phyloP scores from a whole-genome alignment of 495 filamentous ascomycete species.

The Penicillium nucicola region DNA sequence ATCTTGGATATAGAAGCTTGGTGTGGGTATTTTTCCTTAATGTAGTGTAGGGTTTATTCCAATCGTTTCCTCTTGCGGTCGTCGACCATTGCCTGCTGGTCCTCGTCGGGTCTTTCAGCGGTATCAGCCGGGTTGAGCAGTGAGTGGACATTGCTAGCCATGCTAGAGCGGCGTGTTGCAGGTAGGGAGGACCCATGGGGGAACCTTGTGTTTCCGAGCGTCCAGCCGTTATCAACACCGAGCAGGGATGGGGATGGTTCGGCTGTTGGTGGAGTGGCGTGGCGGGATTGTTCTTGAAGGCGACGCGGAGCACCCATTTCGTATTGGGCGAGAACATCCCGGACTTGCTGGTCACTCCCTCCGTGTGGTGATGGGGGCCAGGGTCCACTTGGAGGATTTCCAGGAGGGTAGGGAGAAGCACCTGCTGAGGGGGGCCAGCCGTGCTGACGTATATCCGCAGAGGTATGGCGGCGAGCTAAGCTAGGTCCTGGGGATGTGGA shows the following conservation, averaged over 20 bases:
- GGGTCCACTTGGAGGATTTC: constrained; percentile 44
- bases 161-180: constrained; percentile 66
- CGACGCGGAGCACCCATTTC: constrained; percentile 64
- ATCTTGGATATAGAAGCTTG: constrained; percentile 13
- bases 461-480: constrained; percentile 84
- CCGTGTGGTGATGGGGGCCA: constrained; percentile 88
- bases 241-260: constrained; percentile 46
- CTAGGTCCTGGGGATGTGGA: constrained; percentile 70
- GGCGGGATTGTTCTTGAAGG: constrained; percentile 58
- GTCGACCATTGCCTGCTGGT: constrained; percentile 52
- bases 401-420: constrained; percentile 58
- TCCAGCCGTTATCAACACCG: constrained; percentile 57
- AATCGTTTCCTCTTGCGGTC: constrained; percentile 82
- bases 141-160: constrained; percentile 75
- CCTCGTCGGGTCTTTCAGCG: constrained; percentile 67
- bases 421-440: constrained; percentile 71
- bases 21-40: constrained; percentile 4
- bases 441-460: constrained; percentile 88
- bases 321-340: constrained; percentile 78
- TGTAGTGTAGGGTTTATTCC: constrained; percentile 33
- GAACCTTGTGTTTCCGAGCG: constrained; percentile 46
- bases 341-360: constrained; percentile 73
- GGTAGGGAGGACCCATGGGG: constrained; percentile 51
- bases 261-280: constrained; percentile 65
- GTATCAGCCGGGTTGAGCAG: constrained; percentile 85